Evolutionary conservation across 2,329 filamentous ascomycete genomes (phyloP), one percentile per base, ranked within the genome.

Genomic region (Grosmannia huntii): DNA sequence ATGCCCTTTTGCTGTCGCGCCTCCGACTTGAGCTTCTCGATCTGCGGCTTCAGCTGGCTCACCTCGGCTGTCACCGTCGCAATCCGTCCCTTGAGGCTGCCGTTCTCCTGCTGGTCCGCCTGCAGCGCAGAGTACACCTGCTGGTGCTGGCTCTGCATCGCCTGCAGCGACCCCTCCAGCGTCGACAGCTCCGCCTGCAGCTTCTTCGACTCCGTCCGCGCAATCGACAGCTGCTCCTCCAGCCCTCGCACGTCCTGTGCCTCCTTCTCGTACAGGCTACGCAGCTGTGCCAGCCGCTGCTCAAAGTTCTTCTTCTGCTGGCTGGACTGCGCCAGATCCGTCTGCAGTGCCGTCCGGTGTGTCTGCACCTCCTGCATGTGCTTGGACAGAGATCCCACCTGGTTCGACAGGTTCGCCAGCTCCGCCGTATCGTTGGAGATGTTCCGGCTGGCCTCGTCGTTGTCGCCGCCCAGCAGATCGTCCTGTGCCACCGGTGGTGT

Each of bases 221-320:
- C 87, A 31, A 80, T 76, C 46, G 80, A 83, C 51, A 97, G 80
- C 63, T 91, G 87, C 65, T 95, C 89, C 70, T 97, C 89, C 2
- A 97, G 75, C 27, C 84, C 80, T 62, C 88, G 90, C 38, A 95
- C 89, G 63, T 90, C 86, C 64, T 90, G 86, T 3, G 90, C 89
- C 72, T 99, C 94, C 68, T 95, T 90, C 70, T 99, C 92, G 67
- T 97, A 99, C 63, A 95, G 81, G 7, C 85, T 76, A 61, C 94
- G 85, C 59, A 96, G 85, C 68, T 96, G 91, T 5, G 89, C 83
- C 31, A 99, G 76, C 25, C 94, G 86, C 63, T 87, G 79, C 74
- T 99, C 94, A 64, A 99, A 92, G 68, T 95, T 92, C 65, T 87
- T 86, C 75, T 96, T 97, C 70, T 97, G 91, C 14, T 85, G 83